Base-by-base conservation (phyloP, 2,329 filamentous ascomycete genomes). In the Sporothrix brasiliensis region DNA sequence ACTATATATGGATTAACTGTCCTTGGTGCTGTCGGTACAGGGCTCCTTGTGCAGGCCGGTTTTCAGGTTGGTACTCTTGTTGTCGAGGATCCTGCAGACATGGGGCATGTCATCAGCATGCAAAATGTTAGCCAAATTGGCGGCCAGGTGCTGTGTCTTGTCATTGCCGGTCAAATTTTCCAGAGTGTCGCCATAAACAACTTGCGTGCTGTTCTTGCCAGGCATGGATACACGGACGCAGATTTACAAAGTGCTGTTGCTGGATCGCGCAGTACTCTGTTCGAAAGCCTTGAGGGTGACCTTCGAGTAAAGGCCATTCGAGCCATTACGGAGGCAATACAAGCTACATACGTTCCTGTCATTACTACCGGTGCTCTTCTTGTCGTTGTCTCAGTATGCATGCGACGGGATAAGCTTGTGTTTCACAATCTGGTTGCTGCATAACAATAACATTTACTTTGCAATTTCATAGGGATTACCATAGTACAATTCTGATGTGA, bases 161-260 rank as follows among this genome's bases (percentile, higher is more conserved):
- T 74, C 39, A 74, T 78, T 5, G 75, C 76, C 1, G 75, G 75
- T 13, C 75, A 77, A 65, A 69, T 77, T 11, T 78, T 76, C 34
- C 63, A 67, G 13, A 54, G 63, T n/a, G 63, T 67, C 14, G 63
- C 63, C 19, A 39, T 30, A 3, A 41, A 14, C 27, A 67, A 54
- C 30, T 21, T 67, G 2, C 27, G 30, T 4, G 49, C 16, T 7
- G 63, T 53, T 24, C 63, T 67, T 5, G 19, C 19, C 6, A 49
- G 63, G 4, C 63, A 54, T 1, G 77, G 77, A 0, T 78, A 73
- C 65, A 72, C 74, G 0, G 63, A 74, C 7, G 9, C 71, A 13
- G 76, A 81, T 5, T 79, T 82, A 11, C 72, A 72, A 19, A 74
- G 70, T 27, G 77, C 76, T 4, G 75, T 81, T 16, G 76, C 78